Evolutionary conservation across 169 alveolate genomes (phyloP).

Genomic region (Sarcocystis neurona): DNA sequence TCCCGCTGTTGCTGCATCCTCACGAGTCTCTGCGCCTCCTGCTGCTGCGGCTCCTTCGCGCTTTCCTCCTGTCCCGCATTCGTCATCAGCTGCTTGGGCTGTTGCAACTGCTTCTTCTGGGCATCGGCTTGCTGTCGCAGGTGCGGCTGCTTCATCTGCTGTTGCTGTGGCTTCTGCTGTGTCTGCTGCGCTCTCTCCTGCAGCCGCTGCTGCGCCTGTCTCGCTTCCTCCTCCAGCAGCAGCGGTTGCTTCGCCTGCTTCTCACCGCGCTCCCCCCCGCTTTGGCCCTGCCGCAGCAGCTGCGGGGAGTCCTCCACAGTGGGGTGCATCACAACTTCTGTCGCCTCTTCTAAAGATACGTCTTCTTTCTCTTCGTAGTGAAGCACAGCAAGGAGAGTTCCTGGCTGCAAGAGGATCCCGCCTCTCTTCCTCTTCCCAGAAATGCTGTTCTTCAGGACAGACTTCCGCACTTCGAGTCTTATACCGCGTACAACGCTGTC

Average conservation of each 20-base stretch:
- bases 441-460: not conserved
- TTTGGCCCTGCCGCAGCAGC: not conserved
- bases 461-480: not conserved
- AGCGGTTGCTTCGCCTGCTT: not conserved
- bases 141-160: too few species aligned
- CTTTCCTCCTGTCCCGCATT: not conserved
- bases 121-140: too few species aligned
- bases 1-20: too few species aligned
- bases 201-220: not conserved
- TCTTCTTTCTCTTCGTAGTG: slow-evolving; percentile 18
- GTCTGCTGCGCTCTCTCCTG: not conserved
- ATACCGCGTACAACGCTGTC: too few species aligned
- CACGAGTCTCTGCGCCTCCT: too few species aligned
- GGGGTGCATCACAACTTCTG: not conserved
- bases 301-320: not conserved
- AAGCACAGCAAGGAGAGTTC: slow-evolving; percentile 4
- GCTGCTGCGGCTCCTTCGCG: not conserved
- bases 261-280: not conserved
- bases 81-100: too few species aligned
- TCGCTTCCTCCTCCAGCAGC: not conserved
- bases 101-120: too few species aligned
- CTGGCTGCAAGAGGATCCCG: slow-evolving; percentile 1
- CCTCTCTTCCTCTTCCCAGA: slow-evolving; percentile 32
- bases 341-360: not conserved
- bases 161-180: too few species aligned